These are phyloP conservation scores for Kluyveromyces dobzhanskii DNA, from an alignment of 805 yeast species.

Conservation along the genomic window DNA sequence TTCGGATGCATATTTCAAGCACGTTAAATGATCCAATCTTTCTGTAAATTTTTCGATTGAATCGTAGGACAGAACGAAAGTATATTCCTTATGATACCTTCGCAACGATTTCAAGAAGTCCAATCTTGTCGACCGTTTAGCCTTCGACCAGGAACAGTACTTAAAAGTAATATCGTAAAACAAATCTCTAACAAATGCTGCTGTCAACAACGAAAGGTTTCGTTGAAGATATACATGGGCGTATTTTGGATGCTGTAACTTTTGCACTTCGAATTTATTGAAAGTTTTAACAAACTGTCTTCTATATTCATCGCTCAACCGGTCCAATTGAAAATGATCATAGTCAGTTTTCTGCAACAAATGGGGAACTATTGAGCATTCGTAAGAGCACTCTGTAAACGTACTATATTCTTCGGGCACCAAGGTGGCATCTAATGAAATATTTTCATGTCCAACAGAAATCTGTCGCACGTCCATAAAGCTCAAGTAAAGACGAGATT, in stretches of 20 bases:
- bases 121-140: background rate
- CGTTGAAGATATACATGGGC: constrained; percentile 2
- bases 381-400: background rate
- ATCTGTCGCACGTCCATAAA: background rate
- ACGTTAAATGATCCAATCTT: background rate
- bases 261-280: constrained; percentile 2
- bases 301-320: constrained; percentile 4
- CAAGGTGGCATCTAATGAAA: constrained; percentile 3
- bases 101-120: background rate
- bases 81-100: constrained; percentile 1
- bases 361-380: constrained; percentile 7
- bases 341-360: constrained; percentile 6
- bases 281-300: constrained; percentile 7
- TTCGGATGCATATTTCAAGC: background rate
- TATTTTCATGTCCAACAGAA: background rate
- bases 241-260: background rate
- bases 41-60: background rate
- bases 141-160: constrained; percentile 5
- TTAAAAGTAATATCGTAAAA: constrained; percentile 7
- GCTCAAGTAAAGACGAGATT: background rate
- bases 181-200: constrained; percentile 7
- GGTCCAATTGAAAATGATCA: constrained; percentile 8
- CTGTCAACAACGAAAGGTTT: constrained; percentile 5
- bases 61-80: background rate
- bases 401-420: background rate